Conservation (phyloP, 2,329 filamentous ascomycete species). For the Diaporthe longicolla region DNA sequence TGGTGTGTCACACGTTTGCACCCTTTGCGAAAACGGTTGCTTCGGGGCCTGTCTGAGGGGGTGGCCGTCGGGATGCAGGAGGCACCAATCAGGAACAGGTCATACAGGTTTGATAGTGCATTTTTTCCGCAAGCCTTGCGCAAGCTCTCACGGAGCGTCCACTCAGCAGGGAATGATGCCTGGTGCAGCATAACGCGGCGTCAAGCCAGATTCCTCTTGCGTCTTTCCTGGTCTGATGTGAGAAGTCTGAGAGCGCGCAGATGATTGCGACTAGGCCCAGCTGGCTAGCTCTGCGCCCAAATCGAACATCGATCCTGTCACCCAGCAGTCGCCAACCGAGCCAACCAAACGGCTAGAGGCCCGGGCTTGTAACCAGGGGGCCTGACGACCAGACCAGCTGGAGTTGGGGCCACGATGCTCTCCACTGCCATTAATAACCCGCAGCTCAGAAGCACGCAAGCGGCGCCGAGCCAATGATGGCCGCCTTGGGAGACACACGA, state of each 20-base stretch:
- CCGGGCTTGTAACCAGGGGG: conserved; percentile 26
- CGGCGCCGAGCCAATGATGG: conserved; percentile 33
- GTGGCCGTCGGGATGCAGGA: conserved; percentile 38
- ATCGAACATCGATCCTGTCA: conserved; percentile 31
- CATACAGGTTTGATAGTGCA: conserved; percentile 29
- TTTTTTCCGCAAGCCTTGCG: conserved; percentile 41
- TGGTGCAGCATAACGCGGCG: conserved; percentile 43
- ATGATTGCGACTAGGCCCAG: conserved; percentile 35
- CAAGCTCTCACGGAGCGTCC: conserved; percentile 41
- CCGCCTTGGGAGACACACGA: conserved; percentile 10
- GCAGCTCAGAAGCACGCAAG: conserved; percentile 38
- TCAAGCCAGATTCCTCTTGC: conserved; percentile 40
- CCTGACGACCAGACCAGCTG: conserved; percentile 39
- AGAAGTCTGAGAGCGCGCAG: conserved; percentile 39
- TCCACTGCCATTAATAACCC: conserved; percentile 37
- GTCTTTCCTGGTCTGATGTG: conserved; percentile 42
- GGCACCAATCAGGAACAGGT: conserved; percentile 41
- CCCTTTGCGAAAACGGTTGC: conserved; percentile 33
- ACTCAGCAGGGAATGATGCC: conserved; percentile 41
- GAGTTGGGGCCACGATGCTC: conserved; percentile 25
- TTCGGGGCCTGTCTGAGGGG: conserved; percentile 36
- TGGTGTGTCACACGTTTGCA: conserved; percentile 39
- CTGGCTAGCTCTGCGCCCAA: conserved; percentile 34
- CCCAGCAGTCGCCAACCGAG: conserved; percentile 34
- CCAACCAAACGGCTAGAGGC: conserved; percentile 35